Percentiles rank a stretch among this genome's conserved stretches.
phyloP scores from a whole-genome alignment of 176 grass and related monocot genomes.

The Eleusine coracana region DNA sequence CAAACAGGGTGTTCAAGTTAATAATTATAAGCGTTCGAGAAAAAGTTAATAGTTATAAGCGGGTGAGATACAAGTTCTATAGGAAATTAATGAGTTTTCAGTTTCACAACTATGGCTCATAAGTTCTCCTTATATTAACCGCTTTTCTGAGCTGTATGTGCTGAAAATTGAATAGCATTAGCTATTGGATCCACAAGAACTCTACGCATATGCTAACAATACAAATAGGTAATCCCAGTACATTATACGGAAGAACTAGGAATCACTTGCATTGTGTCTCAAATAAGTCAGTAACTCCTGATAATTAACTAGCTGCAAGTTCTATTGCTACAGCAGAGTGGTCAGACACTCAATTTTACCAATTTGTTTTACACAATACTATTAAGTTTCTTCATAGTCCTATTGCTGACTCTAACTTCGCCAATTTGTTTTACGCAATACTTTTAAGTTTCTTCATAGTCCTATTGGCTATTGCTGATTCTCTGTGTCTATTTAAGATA shows the following conservation, averaged over 20 bases:
- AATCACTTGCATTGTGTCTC: neutral
- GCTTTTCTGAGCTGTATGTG: neutral
- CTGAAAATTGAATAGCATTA: slow-evolving; percentile 17
- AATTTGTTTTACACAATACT: neutral
- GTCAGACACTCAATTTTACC: neutral
- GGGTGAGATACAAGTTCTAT: neutral
- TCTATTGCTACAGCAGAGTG: slow-evolving; percentile 5
- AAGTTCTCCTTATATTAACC: neutral
- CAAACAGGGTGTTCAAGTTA: neutral
- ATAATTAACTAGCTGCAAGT: neutral
- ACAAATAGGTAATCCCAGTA: neutral
- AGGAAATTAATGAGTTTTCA: neutral
- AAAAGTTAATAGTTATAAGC: neutral
- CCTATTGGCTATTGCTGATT: neutral
- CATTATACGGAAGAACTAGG: neutral
- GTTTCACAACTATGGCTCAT: neutral
- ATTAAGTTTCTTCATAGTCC: neutral
- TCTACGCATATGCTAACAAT: neutral
- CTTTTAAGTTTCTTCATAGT: neutral
- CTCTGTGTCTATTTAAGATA: neutral
- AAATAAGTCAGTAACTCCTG: neutral
- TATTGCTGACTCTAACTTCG: neutral
- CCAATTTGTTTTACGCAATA: neutral
- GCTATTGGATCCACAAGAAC: neutral
- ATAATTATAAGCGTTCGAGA: neutral